A percentile compares a stretch with the other conserved stretches of the same genome.
These are phyloP conservation scores for Paraphoma chrysanthemicola DNA, from an alignment of 2,329 filamentous ascomycete species.

Conservation along the genomic window DNA sequence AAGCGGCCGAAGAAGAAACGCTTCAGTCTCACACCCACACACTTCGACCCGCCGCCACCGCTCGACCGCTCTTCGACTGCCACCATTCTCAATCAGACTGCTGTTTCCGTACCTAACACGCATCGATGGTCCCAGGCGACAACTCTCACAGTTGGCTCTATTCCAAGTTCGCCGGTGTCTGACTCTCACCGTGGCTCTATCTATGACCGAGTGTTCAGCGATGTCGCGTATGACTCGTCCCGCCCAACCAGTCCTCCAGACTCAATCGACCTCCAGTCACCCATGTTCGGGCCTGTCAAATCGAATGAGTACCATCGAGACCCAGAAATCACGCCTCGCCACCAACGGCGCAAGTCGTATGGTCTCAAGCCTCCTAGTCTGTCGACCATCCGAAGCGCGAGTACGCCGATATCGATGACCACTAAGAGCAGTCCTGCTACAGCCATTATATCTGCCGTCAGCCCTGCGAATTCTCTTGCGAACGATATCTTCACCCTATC, in stretches of 20 bases:
- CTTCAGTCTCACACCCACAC: constrained; percentile 65
- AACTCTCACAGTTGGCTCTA: constrained; percentile 70
- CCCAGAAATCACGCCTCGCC: constrained; percentile 16
- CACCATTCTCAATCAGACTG: constrained; percentile 68
- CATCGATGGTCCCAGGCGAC: constrained; percentile 72
- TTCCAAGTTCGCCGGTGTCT: constrained; percentile 82
- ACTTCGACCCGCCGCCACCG: constrained; percentile 51
- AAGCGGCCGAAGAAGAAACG: constrained; percentile 75
- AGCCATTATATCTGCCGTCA: constrained; percentile 41
- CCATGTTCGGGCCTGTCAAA: constrained; percentile 62
- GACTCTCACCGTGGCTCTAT: constrained; percentile 73
- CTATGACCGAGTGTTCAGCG: constrained; percentile 75
- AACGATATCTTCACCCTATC: constrained; percentile 40
- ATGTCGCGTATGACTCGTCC: constrained; percentile 67
- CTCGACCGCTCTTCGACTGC: constrained; percentile 58
- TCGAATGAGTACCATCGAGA: constrained; percentile 30
- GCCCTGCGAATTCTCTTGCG: constrained; percentile 38
- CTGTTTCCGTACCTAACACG: constrained; percentile 63
- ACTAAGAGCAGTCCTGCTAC: constrained; percentile 44
- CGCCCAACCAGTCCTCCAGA: constrained; percentile 78
- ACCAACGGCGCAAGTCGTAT: constrained; percentile 32
- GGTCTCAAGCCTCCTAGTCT: constrained; percentile 39
- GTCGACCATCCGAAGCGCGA: constrained; percentile 38
- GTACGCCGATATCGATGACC: constrained; percentile 41
- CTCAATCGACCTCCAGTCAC: constrained; percentile 66